Percentiles rank a stretch among this genome's conserved stretches.
phyloP scores from a whole-genome alignment of 306 rosid genomes.

The Phaseolus lunatus region DNA sequence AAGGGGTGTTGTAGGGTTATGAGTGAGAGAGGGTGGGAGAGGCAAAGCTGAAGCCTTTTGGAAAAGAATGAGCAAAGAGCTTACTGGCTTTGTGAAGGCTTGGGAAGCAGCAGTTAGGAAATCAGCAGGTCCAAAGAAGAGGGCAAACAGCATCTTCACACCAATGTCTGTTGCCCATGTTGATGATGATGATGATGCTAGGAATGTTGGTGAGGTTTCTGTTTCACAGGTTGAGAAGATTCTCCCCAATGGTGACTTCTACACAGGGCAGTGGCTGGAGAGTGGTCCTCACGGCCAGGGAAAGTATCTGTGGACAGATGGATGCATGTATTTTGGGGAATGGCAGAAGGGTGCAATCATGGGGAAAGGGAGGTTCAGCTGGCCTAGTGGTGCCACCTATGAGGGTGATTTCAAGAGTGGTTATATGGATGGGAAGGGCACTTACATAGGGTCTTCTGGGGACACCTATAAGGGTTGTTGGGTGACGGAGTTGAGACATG shows the following conservation, averaged over 20 bases:
- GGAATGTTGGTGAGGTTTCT: constrained; percentile 39
- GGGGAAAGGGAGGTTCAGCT: constrained; percentile 84
- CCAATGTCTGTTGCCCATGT: constrained; percentile 91
- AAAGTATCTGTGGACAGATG: constrained; percentile 90
- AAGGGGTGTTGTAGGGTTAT: constrained; percentile 10
- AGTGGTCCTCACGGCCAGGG: constrained; percentile 77
- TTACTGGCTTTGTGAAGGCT: constrained; percentile 58
- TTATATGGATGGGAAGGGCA: constrained; percentile 86
- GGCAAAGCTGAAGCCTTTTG: constrained; percentile 10
- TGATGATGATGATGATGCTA: constrained; percentile 73
- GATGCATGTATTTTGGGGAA: constrained; percentile 91
- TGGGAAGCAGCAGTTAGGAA: constrained; percentile 81
- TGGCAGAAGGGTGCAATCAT: constrained; percentile 73
- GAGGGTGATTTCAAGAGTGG: constrained; percentile 87
- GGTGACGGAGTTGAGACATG: constrained; percentile 86
- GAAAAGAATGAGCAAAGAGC: constrained; percentile 74
- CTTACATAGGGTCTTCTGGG: constrained; percentile 75
- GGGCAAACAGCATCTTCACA: constrained; percentile 62
- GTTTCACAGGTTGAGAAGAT: constrained; percentile 61
- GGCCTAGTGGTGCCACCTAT: constrained; percentile 97
- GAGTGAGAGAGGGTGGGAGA: constrained; percentile 1
- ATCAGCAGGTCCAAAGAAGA: constrained; percentile 62
- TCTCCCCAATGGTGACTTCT: constrained; percentile 78
- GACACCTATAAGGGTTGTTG: constrained; percentile 86
- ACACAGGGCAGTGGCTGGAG: constrained; percentile 76